Conservation (phyloP, 2,329 filamentous ascomycete species). For the Fusarium camptoceras region DNA sequence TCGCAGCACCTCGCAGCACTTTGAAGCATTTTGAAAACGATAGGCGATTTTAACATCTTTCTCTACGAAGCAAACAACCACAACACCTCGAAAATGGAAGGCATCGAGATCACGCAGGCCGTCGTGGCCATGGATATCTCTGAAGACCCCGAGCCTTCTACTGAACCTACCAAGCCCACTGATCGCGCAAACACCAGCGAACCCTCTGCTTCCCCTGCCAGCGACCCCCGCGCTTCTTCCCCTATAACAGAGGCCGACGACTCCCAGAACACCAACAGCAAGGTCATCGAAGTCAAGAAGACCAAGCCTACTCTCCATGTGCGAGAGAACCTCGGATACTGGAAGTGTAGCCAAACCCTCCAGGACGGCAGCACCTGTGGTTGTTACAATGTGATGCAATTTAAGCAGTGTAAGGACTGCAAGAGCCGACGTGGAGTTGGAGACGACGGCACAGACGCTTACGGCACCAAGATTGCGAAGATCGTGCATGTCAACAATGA, state of each 20-base stretch:
- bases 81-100: slow-evolving; percentile 12
- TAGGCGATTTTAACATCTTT: neutral
- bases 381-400: slow-evolving; percentile 21
- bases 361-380: slow-evolving; percentile 18
- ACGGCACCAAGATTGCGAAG: slow-evolving; percentile 28
- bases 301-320: slow-evolving; percentile 19
- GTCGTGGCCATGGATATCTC: slow-evolving; percentile 13
- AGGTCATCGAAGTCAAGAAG: slow-evolving; percentile 13
- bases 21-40: neutral
- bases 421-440: slow-evolving; percentile 25
- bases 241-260: neutral
- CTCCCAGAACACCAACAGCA: neutral
- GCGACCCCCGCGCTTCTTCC: neutral
- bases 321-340: slow-evolving; percentile 24
- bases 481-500: slow-evolving; percentile 23
- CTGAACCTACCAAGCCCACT: neutral
- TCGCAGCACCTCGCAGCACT: neutral
- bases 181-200: neutral
- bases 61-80: neutral
- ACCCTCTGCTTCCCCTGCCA: neutral
- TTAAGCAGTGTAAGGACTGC: slow-evolving; percentile 28
- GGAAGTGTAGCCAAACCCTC: slow-evolving; percentile 31
- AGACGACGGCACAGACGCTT: slow-evolving; percentile 29
- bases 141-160: slow-evolving; percentile 7
- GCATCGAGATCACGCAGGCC: slow-evolving; percentile 5